Evolutionary conservation across 208 protist species (phyloP), one percentile per base, ranked within the genome.

Genomic region (Acanthamoeba healyi): DNA sequence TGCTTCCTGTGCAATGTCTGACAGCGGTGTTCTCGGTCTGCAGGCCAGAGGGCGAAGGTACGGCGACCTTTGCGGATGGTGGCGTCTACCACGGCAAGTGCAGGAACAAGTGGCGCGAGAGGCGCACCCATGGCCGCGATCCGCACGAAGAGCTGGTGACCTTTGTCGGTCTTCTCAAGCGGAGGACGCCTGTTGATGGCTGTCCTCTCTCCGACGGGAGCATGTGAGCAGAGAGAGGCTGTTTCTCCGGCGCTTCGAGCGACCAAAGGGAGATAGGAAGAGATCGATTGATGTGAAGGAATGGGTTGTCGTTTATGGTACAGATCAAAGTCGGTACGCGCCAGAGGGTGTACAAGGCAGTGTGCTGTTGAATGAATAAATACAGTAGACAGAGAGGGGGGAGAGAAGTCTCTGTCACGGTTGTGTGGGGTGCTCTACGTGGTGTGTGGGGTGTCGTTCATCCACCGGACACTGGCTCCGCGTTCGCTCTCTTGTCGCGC

Each of bases 51-150:
- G 74, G 74, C 22, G 74, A 84, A 36, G 74, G 42, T 24, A 84
- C 74, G 29, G 74, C n/a, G 0, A 84, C 74, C 22, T 84, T 84
- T 19, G 19, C 10, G 17, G 29, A 84, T 56, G 74, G 74, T 17
- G 74, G 42, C 0, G 74, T 84, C 26, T 84, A 84, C 22, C 74
- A 84, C 74, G 74, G 74, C 44, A 58, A 36, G n/a, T 56, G 42
- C 26, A 84, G 19, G 40, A n/a, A 36, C 24, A 56, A 24, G 74
- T 56, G 36, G 44, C 74, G 74, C 34, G 65, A 74, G 32, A 29
- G 32, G 9, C 10, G 29, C 9, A 17, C 70, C 70, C 9, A 81
- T 15, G 6, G 70, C 40, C 12, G 34, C 26, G 58, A 26, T 6
- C 70, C 10, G 19, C 74, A 84, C 74, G 51, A 26, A 5, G 74